Evolutionary conservation across 1,139 yeast genomes (phyloP).

Genomic region (Saccharomyces pastorianus): DNA sequence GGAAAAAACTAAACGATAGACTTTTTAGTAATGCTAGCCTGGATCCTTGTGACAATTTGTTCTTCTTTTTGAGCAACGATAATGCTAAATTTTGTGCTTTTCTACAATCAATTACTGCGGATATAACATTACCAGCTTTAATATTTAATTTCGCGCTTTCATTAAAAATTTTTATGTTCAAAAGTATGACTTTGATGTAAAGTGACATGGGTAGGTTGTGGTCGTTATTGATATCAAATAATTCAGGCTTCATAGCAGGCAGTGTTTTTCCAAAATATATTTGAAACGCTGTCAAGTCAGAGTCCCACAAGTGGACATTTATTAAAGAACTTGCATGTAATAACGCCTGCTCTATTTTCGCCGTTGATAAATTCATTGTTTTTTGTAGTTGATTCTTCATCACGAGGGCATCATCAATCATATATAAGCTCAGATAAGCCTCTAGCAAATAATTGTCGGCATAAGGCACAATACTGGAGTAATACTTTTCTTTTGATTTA

Average conservation of each 20-base stretch:
- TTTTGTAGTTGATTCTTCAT: not conserved
- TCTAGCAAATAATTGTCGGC: conserved; percentile 9
- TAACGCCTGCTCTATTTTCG: conserved; percentile 12
- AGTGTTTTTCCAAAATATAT: conserved; percentile 12
- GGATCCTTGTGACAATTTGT: conserved; percentile 26
- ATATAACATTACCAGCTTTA: conserved; percentile 16
- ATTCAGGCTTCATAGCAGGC: conserved; percentile 13
- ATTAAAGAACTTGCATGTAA: conserved; percentile 6
- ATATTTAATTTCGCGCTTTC: conserved; percentile 21
- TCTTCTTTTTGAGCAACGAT: conserved; percentile 28
- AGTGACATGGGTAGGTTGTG: conserved; percentile 14
- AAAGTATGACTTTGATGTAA: conserved; percentile 23
- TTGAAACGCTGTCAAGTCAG: conserved; percentile 13
- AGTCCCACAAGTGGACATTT: conserved; percentile 10
- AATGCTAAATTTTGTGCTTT: conserved; percentile 29
- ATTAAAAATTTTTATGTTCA: conserved; percentile 20
- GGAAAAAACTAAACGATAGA: conserved; percentile 34
- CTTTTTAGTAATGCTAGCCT: conserved; percentile 35
- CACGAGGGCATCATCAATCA: conserved; percentile 7
- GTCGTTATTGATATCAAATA: conserved; percentile 23
- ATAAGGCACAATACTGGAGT: conserved; percentile 7
- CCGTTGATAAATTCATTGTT: conserved; percentile 1
- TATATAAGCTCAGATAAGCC: conserved; percentile 14
- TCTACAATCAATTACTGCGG: conserved; percentile 30
- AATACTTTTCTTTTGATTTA: conserved; percentile 7